Evolutionary conservation across 2,329 filamentous ascomycete species (phyloP).

Genomic region (Alternaria consortialis): DNA sequence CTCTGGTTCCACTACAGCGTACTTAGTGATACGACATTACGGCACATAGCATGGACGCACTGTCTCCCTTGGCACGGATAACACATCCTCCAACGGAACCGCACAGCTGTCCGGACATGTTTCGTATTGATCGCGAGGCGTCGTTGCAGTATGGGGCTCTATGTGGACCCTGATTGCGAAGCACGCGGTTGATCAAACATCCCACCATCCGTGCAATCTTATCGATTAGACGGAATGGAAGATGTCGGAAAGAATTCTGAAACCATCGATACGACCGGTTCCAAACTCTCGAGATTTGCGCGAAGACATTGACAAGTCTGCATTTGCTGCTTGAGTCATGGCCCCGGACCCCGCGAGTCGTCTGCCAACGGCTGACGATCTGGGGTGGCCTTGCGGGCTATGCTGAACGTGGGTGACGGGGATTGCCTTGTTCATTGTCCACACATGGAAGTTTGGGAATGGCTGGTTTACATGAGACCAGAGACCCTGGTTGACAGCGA

Average conservation of each 20-base stretch:
- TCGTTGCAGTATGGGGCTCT: constrained; percentile 1
- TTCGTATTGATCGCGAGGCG: not conserved
- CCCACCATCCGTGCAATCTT: not conserved
- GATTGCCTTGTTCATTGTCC: not conserved
- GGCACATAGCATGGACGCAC: not conserved
- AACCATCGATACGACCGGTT: not conserved
- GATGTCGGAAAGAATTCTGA: not conserved
- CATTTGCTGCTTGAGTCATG: not conserved
- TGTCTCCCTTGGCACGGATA: not conserved
- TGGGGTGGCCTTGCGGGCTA: constrained; percentile 1
- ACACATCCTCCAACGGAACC: not conserved
- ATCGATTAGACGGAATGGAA: not conserved
- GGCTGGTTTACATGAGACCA: not conserved
- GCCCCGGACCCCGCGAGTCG: constrained; percentile 9
- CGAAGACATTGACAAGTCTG: not conserved
- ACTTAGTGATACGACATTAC: not conserved
- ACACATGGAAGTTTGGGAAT: not conserved
- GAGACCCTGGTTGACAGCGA: not conserved
- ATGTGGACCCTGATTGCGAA: constrained; percentile 2
- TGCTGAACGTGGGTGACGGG: constrained; percentile 40
- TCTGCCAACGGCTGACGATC: not conserved
- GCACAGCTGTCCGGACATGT: not conserved
- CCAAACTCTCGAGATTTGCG: constrained; percentile 1
- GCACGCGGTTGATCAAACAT: not conserved
- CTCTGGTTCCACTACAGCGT: constrained; percentile 3